Base-by-base conservation (phyloP, 208 protist genomes). In the Trypanosoma rangeli region DNA sequence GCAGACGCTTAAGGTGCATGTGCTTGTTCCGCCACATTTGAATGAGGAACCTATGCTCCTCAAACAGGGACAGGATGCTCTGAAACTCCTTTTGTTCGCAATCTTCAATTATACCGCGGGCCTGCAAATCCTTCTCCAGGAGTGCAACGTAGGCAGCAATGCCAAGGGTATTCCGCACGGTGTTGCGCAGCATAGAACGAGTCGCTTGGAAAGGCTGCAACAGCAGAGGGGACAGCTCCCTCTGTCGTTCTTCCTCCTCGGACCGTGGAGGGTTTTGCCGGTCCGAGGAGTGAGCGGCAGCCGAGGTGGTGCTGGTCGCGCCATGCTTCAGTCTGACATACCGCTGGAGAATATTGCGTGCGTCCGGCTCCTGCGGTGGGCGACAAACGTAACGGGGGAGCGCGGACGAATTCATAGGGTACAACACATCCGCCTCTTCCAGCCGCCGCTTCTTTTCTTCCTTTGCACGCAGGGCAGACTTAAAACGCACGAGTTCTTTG, bases 1-100 rank as follows among this genome's bases (percentile, higher is more conserved):
- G 29, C 16, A 95, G 78, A 3, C 90, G 81, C 67, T 94, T 78
- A 10, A 95, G 72, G 61, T 95, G 90, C 79, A 92, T 83, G 26
- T 80, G 77, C 53, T 83, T 89, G 33, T 83, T 80, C 73, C 86
- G 68, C 84, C 84, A 88, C 46, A 79, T 79, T 42, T 60, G 68
- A 58, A 92, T 64, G 37, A 80, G 62, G 58, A 74, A 72, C 24
- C 73, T 52, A 53, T 93, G 80, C 64, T 84, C 78, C 16, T 76
- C 63, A 50, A 69, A 76, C 4, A 76, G 53, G 37, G 59, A 39
- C 39, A 75, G 57, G 29, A 94, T 67, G 39, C 71, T 77, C 0
- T 35, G 58, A 56, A 81, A 78, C 24, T 76, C 70, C 18, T 73
- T 64, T 54, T 68, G 16, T 77, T 94, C 82, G 10, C 65, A 66